Percentiles rank a stretch among this genome's conserved stretches.
These are phyloP conservation scores for Mesostigma viride DNA, from an alignment of 139 green algal genomes.

Conservation along the genomic window DNA sequence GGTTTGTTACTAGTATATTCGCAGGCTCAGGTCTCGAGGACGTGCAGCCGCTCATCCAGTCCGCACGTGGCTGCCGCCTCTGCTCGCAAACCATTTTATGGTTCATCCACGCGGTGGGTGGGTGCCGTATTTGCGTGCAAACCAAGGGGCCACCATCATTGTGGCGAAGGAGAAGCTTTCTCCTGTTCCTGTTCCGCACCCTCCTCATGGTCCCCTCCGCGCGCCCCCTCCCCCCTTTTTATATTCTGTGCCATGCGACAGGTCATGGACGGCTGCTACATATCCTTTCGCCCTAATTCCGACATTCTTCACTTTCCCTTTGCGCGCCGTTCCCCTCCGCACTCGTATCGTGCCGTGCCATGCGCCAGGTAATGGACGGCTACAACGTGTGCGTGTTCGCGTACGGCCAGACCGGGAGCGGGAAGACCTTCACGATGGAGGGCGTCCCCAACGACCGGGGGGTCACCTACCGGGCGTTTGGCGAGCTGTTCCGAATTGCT, in stretches of 20 bases:
- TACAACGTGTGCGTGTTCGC: conserved; percentile 39
- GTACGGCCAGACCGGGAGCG: conserved; percentile 32
- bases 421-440: conserved; percentile 37
- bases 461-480: conserved; percentile 39
- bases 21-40: too few relatives aligned
- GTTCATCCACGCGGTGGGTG: too few relatives aligned
- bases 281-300: not conserved
- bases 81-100: too few relatives aligned
- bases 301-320: not conserved
- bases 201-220: not conserved
- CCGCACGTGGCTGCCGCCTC: too few relatives aligned
- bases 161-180: too few relatives aligned
- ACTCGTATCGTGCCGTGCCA: too few relatives aligned
- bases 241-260: not conserved
- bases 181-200: not conserved
- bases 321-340: not conserved
- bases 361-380: conserved; percentile 31
- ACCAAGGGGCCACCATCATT: too few relatives aligned
- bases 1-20: too few relatives aligned
- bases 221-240: not conserved
- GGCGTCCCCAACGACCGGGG: conserved; percentile 25
- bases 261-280: not conserved
- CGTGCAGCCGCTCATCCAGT: too few relatives aligned
- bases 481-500: conserved; percentile 37
- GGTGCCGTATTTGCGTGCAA: too few relatives aligned